Evolutionary conservation across 2,329 filamentous ascomycete species (phyloP).

Genomic region (Calycina herbarum): DNA sequence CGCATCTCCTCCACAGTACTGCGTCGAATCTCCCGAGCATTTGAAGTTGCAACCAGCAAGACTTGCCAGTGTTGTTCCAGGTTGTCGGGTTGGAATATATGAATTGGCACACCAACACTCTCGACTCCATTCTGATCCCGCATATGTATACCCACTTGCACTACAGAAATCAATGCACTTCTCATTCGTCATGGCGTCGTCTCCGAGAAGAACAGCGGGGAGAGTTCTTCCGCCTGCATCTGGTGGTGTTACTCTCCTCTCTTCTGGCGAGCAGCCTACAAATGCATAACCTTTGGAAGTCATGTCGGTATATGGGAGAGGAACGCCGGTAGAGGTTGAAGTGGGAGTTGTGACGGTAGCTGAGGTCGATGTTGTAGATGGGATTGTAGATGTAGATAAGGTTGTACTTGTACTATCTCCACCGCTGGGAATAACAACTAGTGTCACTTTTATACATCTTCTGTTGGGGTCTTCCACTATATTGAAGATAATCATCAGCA

Average conservation of each 20-base stretch:
- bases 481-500: neutral
- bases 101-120: conserved; percentile 9
- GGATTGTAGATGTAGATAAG: neutral
- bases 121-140: neutral
- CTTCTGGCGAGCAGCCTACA: conserved; percentile 4
- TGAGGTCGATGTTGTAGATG: neutral
- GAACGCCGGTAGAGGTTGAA: neutral
- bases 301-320: conserved; percentile 9
- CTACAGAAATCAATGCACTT: conserved; percentile 8
- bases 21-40: neutral
- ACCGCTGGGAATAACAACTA: conserved; percentile 17
- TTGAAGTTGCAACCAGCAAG: conserved; percentile 3
- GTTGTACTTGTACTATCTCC: conserved; percentile 12
- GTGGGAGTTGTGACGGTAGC: neutral
- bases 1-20: conserved; percentile 10
- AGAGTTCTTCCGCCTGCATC: conserved; percentile 6
- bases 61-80: neutral
- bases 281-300: conserved; percentile 8
- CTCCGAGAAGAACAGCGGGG: neutral
- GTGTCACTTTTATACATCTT: conserved; percentile 15
- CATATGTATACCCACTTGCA: neutral
- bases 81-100: neutral
- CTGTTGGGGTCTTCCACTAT: conserved; percentile 9
- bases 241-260: neutral
- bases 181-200: conserved; percentile 7